Conservation (phyloP, 2,329 filamentous ascomycete genomes). For the Nannizzia gypsea region DNA sequence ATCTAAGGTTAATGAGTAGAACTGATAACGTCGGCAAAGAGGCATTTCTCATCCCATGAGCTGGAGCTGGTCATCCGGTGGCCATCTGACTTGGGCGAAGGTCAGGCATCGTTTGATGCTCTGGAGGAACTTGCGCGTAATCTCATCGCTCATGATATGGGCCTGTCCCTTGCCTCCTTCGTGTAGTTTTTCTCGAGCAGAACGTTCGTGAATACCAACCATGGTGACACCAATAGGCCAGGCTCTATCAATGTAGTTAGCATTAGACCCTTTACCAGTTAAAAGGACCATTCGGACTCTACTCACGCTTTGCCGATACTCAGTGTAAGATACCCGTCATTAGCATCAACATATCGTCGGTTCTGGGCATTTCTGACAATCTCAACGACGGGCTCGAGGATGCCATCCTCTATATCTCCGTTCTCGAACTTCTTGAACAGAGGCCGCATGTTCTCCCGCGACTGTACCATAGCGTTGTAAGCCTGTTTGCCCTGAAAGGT, state of each 20-base stretch:
- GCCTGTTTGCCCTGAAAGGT: conserved; percentile 73
- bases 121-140: conserved; percentile 88
- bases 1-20: no score
- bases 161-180: conserved; percentile 63
- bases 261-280: neutral
- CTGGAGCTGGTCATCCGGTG: conserved; percentile 80
- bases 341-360: conserved; percentile 86
- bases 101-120: conserved; percentile 95
- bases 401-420: conserved; percentile 62
- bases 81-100: conserved; percentile 94
- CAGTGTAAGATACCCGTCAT: conserved; percentile 82
- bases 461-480: conserved; percentile 73
- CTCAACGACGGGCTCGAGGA: conserved; percentile 74
- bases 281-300: neutral
- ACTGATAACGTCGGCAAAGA: neutral
- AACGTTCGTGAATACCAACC: conserved; percentile 98
- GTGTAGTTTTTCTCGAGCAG: conserved; percentile 87
- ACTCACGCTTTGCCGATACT: conserved; percentile 78
- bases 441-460: conserved; percentile 75
- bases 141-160: conserved; percentile 94
- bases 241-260: conserved; percentile 38
- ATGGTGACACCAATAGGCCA: conserved; percentile 99
- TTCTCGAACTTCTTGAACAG: conserved; percentile 84
- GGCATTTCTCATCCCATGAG: conserved; percentile 61
- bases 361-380: conserved; percentile 87